Evolutionary conservation across 192 early-diverging fungal species (phyloP), one percentile per base, ranked within the genome.

Genomic region (Podila horticola): DNA sequence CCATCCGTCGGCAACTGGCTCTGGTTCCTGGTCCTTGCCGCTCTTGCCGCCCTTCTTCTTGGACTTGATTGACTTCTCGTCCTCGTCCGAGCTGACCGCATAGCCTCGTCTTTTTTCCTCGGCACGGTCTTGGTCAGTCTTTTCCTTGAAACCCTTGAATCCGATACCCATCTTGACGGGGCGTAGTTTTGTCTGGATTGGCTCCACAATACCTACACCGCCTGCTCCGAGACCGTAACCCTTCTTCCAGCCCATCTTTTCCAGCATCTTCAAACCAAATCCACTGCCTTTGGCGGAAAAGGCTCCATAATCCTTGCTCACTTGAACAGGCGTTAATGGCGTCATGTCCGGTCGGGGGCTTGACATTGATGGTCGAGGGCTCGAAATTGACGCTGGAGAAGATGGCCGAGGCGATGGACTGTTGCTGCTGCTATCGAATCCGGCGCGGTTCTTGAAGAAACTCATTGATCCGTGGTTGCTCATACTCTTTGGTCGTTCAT

Each of bases 141-240:
- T 87, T 74, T 93, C 94, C 67, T 97, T 92, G 69, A 96, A 94
- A 4, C 92, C 91, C 24, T 89, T 88, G 75, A 91, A 94, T 26
- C 94, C 93, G 49, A 99, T 88, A 48, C 97, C 97, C 88, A 91
- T 91, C 66, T 91, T 88, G 12, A 82, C 74, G 4, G 95, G 97
- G 36, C 97, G 92, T 19, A 92, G 64, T 71, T 94, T 95, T 9
- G 94, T 94, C 58, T 98, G 93, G 33, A 99, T 92, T 7, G 98
- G 98, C 59, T 96, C 93, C 5, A 95, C 87, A 24, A 97, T 97
- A 68, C 98, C 98, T 52, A 85, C 83, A 7, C 95, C 94, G 9
- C 92, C 91, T 57, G 86, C 86, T 2, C 98, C 98, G n/a, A 99
- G 84, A 69, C 97, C 97, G 84, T 94, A 86, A 19, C 98, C 98